Percentiles rank a stretch among this genome's conserved stretches.
Conservation (phyloP, 1,284 basidiomycete genomes). For the Cryptococcus floricola region DNA sequence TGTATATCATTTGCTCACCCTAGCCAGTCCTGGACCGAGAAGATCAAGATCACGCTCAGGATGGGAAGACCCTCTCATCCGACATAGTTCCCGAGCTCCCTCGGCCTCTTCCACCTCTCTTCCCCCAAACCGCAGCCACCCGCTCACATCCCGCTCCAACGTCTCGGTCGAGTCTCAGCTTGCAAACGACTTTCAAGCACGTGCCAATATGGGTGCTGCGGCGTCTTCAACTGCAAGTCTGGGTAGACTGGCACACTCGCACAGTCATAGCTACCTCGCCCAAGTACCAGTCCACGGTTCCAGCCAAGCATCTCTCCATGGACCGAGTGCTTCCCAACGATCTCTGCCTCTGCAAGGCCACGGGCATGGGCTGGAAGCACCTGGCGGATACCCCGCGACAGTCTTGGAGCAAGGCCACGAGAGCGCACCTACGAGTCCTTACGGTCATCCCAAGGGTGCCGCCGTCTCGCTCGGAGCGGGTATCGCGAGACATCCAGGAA, state of each 20-base stretch:
- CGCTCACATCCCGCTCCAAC: conserved; percentile 69
- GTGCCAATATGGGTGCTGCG: conserved; percentile 59
- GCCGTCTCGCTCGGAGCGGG: conserved; percentile 38
- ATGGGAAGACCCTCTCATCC: conserved; percentile 36
- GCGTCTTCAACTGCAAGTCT: conserved; percentile 24
- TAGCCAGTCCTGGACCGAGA: conserved; percentile 68
- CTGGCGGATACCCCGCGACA: background rate
- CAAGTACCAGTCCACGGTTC: conserved; percentile 26
- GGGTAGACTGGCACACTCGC: conserved; percentile 16
- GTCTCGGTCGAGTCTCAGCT: conserved; percentile 76
- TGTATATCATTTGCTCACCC: conserved; percentile 52
- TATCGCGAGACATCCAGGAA: conserved; percentile 26
- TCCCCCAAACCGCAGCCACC: conserved; percentile 52
- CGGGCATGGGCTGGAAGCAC: conserved; percentile 1
- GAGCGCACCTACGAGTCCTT: conserved; percentile 37
- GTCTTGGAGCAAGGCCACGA: conserved; percentile 9
- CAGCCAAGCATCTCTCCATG: conserved; percentile 34
- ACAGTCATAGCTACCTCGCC: background rate
- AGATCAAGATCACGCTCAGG: conserved; percentile 43
- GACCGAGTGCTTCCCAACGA: conserved; percentile 29
- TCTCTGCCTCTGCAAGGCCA: conserved; percentile 2
- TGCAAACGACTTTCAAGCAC: conserved; percentile 68
- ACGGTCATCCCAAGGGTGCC: conserved; percentile 36
- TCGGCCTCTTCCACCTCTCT: conserved; percentile 74
- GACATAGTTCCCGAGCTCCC: conserved; percentile 53